A percentile compares a stretch with the other conserved stretches of the same genome.
phyloP scores from a whole-genome alignment of 2,329 filamentous ascomycete species.

The Fusarium citri region DNA sequence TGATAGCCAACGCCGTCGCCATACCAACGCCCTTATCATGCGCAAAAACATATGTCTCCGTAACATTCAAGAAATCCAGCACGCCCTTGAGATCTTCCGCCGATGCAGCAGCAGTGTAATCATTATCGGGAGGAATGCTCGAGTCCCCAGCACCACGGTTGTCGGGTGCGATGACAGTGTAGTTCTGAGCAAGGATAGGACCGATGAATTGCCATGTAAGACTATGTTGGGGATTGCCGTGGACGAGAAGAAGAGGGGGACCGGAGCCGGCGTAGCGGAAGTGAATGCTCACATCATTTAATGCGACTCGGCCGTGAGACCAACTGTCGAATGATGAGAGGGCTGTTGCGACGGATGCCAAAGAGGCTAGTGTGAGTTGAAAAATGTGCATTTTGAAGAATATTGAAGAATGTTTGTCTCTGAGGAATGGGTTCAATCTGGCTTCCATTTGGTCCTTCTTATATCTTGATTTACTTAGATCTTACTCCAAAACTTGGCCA shows the following conservation, averaged over 20 bases:
- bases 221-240: conserved; percentile 57
- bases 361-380: neutral
- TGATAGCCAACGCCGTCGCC: conserved; percentile 54
- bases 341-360: conserved; percentile 9
- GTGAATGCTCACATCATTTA: conserved; percentile 56
- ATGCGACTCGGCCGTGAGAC: conserved; percentile 51
- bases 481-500: neutral
- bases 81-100: conserved; percentile 54
- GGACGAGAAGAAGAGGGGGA: conserved; percentile 55
- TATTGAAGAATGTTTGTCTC: rapidly evolving
- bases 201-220: conserved; percentile 40
- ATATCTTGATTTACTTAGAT: neutral
- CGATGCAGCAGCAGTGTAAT: conserved; percentile 56
- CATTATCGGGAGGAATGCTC: conserved; percentile 51
- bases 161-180: conserved; percentile 58
- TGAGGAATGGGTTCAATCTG: rapidly evolving
- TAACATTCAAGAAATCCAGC: conserved; percentile 57
- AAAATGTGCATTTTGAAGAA: neutral
- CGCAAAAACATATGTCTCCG: conserved; percentile 56
- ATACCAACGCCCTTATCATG: conserved; percentile 61
- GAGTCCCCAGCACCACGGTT: conserved; percentile 57
- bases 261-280: conserved; percentile 56
- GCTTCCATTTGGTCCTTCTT: neutral
- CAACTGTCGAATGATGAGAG: conserved; percentile 53
- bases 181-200: conserved; percentile 50